Evolutionary conservation across 2,329 filamentous ascomycete species (phyloP).

Genomic region (Dothideomycetes sp.): DNA sequence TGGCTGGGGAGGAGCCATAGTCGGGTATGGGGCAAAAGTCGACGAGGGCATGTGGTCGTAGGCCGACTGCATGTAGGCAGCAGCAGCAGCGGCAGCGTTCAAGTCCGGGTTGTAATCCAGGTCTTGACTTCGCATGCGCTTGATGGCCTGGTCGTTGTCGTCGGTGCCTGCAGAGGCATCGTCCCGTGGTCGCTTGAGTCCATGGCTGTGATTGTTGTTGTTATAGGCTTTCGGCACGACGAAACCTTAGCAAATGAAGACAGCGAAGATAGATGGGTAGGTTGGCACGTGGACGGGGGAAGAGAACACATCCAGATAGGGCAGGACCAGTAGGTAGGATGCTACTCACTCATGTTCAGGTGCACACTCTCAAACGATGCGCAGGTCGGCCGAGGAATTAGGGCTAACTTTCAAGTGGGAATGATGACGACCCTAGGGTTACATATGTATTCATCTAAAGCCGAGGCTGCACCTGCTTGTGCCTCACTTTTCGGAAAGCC

Average conservation of each 20-base stretch:
- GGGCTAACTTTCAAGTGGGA: too few species aligned
- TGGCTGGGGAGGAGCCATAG: background rate
- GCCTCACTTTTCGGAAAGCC: too few species aligned
- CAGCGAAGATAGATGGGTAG: too few species aligned
- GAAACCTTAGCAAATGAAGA: conserved; percentile 2
- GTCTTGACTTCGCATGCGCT: conserved; percentile 1
- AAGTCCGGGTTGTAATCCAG: background rate
- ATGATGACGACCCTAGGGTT: too few species aligned
- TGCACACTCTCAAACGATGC: too few species aligned
- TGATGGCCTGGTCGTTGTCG: background rate
- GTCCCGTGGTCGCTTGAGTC: conserved; percentile 2
- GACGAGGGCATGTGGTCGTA: conserved; percentile 2
- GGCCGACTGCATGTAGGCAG: conserved; percentile 3
- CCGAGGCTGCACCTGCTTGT: too few species aligned
- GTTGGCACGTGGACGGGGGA: too few species aligned
- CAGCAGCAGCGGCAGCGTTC: background rate
- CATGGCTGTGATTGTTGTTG: conserved; percentile 1
- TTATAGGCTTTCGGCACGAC: conserved; percentile 1
- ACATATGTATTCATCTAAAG: too few species aligned
- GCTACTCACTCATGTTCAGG: too few species aligned
- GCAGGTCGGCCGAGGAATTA: too few species aligned
- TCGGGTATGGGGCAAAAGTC: background rate
- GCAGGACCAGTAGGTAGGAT: too few species aligned
- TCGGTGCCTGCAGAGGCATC: background rate
- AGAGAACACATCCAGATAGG: too few species aligned